phyloP scores from a whole-genome alignment of 169 alveolate species.

The Haemoproteus tartakovskyi region DNA sequence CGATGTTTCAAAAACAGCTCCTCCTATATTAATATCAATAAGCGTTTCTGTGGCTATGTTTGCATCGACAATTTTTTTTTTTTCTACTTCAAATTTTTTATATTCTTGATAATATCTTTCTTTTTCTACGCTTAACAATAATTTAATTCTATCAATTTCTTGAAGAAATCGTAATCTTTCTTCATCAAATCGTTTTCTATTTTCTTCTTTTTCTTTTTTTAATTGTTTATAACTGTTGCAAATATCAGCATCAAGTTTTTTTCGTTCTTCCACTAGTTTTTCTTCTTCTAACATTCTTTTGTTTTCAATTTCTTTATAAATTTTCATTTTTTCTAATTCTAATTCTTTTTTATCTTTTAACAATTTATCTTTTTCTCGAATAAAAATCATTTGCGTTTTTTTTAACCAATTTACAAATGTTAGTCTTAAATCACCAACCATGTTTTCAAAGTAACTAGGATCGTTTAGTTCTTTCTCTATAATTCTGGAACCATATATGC shows the following conservation, averaged over 20 bases:
- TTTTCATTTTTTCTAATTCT: constrained; percentile 67
- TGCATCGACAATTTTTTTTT: constrained; percentile 76
- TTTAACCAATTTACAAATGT: constrained; percentile 84
- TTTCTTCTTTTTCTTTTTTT: constrained; percentile 84
- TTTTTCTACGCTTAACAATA: constrained; percentile 75
- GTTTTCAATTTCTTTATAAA: constrained; percentile 65
- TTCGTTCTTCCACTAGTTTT: constrained; percentile 77
- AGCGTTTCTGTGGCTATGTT: constrained; percentile 85
- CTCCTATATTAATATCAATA: constrained; percentile 86
- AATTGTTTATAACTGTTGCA: constrained; percentile 80
- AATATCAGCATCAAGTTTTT: constrained; percentile 78
- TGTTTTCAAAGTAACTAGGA: constrained; percentile 80
- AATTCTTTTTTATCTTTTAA: constrained; percentile 70
- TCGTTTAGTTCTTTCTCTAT: constrained; percentile 63
- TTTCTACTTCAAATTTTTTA: constrained; percentile 78
- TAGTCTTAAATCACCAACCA: constrained; percentile 86
- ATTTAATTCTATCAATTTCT: constrained; percentile 78
- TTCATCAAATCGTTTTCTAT: constrained; percentile 80
- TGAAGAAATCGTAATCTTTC: constrained; percentile 77
- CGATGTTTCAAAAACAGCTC: constrained; percentile 85
- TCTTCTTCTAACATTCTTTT: constrained; percentile 40
- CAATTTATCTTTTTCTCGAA: constrained; percentile 68
- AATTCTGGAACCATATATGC: no score
- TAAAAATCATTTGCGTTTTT: constrained; percentile 78
- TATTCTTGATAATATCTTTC: constrained; percentile 72